A percentile compares a stretch with the other conserved stretches of the same genome.
Conservation (phyloP, 1,284 basidiomycete species). For the Ceratobasidium theobromae region DNA sequence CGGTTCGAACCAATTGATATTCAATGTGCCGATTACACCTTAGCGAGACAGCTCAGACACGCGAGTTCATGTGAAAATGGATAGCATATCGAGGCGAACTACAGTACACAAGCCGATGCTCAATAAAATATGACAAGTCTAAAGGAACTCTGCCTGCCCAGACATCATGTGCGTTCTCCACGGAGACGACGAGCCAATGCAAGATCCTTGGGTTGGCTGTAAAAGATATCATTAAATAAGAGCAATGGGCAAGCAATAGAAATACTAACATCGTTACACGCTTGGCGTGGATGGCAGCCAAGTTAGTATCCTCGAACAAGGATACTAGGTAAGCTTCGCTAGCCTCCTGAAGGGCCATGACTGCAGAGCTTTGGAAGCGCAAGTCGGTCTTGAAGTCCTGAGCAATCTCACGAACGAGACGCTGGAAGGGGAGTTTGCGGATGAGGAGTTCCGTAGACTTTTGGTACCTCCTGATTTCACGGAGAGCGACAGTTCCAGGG, state of each 20-base stretch:
- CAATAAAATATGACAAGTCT: constrained; percentile 35
- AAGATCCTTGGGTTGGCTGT: constrained; percentile 67
- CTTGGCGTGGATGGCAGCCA: constrained; percentile 54
- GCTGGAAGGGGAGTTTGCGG: constrained; percentile 56
- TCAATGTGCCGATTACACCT: neutral
- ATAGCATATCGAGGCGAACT: constrained; percentile 25
- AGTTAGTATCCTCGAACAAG: constrained; percentile 53
- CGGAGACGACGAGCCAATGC: constrained; percentile 61
- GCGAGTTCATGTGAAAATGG: neutral
- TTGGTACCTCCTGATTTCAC: constrained; percentile 58
- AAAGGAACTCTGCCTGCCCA: constrained; percentile 33
- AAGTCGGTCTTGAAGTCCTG: constrained; percentile 60
- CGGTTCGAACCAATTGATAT: neutral
- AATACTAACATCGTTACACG: constrained; percentile 53
- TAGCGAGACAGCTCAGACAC: neutral
- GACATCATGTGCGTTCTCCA: constrained; percentile 47
- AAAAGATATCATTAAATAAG: constrained; percentile 35
- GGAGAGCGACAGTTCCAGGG: constrained; percentile 56
- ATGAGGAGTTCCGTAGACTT: constrained; percentile 53
- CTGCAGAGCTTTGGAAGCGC: constrained; percentile 74
- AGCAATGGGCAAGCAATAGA: neutral
- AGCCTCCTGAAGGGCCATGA: constrained; percentile 75
- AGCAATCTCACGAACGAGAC: constrained; percentile 59
- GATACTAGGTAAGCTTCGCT: constrained; percentile 59
- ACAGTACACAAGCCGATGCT: constrained; percentile 4